Evolutionary conservation across 2,329 filamentous ascomycete species (phyloP), one percentile per base, ranked within the genome.

Genomic region (Colletotrichum agaves): DNA sequence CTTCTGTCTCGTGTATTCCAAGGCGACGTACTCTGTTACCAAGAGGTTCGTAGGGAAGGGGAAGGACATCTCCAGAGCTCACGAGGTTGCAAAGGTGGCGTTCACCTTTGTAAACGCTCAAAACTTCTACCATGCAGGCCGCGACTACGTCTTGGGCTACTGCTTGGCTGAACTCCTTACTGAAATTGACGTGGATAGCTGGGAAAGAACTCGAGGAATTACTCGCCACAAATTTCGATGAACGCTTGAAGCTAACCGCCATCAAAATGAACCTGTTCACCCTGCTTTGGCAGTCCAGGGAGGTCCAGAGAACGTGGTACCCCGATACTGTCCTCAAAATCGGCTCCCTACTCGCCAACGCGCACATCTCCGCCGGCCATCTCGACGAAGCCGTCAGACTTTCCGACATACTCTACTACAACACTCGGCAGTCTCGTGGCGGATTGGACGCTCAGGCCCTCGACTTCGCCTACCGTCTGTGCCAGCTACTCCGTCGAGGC

Each of bases 121-220:
- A 59, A 75, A 77, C 23, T 78, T 82, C 43, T 85, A 85, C 70
- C 75, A 78, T 41, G 74, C 75, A 33, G 68, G 75, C 1, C 72
- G 76, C 17, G 78, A 77, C 58, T 79, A 84, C 56, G 76, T 76
- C 17, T 78, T 80, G 58, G 82, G 82, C 15, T 83, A 84, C 74
- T 79, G 79, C 69, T 75, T 86, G 7, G 82, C 83, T 12, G 78
- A 80, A 47, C 73, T 79, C 19, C 75, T 85, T 52, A 81, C 82
- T 3, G 81, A 81, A 21, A 79, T 81, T 50, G 78, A 79, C 27
- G 73, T 77, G 7, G 72, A 43, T 7, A 49, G 8, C 11, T 67
- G 64, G 64, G 64, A 46, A 72, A 19, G 82, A 84, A 56, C 78
- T 85, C 11, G 82, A 85, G 70, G 71, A 55, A 35, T 60, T 19